phyloP scores from a whole-genome alignment of 805 yeast genomes.

The Nakazawaea wyomingensis region DNA sequence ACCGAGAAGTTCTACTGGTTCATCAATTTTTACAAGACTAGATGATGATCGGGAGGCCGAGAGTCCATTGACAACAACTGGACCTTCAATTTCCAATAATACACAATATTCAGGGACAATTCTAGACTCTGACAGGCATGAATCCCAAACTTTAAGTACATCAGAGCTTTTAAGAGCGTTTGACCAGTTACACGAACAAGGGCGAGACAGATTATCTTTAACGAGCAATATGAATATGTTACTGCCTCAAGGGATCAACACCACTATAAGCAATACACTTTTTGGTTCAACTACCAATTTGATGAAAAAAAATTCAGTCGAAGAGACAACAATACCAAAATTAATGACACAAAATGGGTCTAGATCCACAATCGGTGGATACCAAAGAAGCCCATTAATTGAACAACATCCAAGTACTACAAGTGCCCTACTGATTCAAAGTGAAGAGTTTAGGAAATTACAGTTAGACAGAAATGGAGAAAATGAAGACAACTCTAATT shows the following conservation, averaged over 20 bases:
- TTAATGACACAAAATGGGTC: no score
- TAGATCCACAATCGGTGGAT: background rate
- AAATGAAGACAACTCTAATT: background rate
- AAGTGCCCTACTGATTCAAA: background rate
- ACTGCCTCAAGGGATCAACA: background rate
- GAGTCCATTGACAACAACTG: no score
- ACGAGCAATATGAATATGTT: background rate
- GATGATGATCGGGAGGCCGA: no score
- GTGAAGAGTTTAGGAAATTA: background rate
- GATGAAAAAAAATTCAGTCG: background rate
- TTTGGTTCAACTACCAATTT: background rate
- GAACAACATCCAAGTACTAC: conserved; percentile 1
- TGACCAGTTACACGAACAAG: background rate
- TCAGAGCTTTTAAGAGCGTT: background rate
- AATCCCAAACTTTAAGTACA: background rate
- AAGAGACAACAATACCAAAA: background rate
- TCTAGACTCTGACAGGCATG: no score
- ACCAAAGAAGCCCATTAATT: conserved; percentile 1
- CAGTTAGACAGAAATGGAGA: background rate
- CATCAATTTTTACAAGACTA: no score
- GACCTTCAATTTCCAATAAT: background rate
- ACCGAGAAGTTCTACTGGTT: no score
- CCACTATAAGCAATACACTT: background rate
- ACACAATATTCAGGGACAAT: background rate
- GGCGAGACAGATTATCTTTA: background rate